Conservation (phyloP, 2,329 filamentous ascomycete genomes). For the Stagonosporopsis vannaccii region DNA sequence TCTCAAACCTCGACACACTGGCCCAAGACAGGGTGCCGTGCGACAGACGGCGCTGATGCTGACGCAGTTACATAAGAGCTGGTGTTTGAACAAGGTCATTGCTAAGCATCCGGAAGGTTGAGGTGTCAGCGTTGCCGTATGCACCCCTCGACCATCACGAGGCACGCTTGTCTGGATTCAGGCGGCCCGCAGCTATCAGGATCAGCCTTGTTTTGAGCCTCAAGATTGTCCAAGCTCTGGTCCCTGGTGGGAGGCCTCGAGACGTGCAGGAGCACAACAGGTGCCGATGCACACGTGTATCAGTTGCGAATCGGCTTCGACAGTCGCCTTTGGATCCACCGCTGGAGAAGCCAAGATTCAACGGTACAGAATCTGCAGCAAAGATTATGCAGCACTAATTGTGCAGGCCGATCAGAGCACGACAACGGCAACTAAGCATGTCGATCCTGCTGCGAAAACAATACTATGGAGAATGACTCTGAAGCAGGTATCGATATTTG, state of each 20-base stretch:
- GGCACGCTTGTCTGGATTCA: constrained; percentile 4
- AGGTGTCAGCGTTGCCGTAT: constrained; percentile 7
- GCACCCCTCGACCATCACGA: background rate
- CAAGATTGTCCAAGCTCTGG: background rate
- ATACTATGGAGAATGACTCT: background rate
- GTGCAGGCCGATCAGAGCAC: background rate
- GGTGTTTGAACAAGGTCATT: background rate
- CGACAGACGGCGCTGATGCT: background rate
- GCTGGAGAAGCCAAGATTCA: background rate
- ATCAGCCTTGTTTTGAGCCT: constrained; percentile 16
- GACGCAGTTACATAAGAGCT: constrained; percentile 5
- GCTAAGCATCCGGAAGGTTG: constrained; percentile 6
- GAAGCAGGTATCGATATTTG: background rate
- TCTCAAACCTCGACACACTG: background rate
- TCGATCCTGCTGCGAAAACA: background rate
- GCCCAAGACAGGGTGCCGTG: background rate
- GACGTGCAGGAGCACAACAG: background rate
- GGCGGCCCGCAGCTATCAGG: constrained; percentile 4
- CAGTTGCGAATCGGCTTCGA: background rate
- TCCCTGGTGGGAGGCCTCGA: constrained; percentile 1
- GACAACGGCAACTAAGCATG: background rate
- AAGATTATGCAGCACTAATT: background rate
- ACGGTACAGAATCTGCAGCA: background rate
- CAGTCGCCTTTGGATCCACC: background rate
- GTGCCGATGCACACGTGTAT: background rate